Base-by-base conservation (phyloP, 805 yeast species). In the Nakazawaea siamensis region DNA sequence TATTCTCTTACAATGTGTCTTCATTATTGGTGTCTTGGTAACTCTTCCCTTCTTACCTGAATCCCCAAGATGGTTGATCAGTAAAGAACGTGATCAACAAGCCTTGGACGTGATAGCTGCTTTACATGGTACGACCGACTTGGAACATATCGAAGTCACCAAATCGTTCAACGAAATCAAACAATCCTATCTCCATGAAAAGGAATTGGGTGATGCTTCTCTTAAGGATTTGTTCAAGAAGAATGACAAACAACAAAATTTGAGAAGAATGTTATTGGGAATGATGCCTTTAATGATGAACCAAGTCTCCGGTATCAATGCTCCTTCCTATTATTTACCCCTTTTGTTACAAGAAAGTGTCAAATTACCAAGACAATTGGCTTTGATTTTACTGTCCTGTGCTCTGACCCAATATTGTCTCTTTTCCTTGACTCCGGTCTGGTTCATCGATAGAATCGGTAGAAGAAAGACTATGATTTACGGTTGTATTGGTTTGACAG, bases 261-360 rank as follows among this genome's bases (percentile, higher is more conserved):
- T 76, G 48, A 71, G 68, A 50, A 63, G 80, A 62, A 71, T 73
- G 62, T 37, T 73, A 27, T 58, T 78, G 40, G 83, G 84, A 48
- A 61, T 80, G 4, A 73, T 80, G 12, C 59, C 80, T 16, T 83
- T 77, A 56, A 75, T 78, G 47, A 73, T 74, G 68, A 81, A 75
- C 58, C 84, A 78, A 55, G 70, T 77, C 46, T 71, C 80, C 34
- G 85, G 85, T 47, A 73, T 80, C 57, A 78, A 78, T 46, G 80
- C 81, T 29, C 76, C 78, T 43, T 75, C 76, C 43, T 78, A 76
- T 59, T 78, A 78, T 24, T 29, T 35, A 13, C 38, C 38, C 10
- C 21, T 35, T 9, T 25, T 35, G 24, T 35, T 35, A 24, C 24
- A 35, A 29, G 38, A 35, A 18, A 35, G 38, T 29, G 38, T 35